Base-by-base conservation (phyloP, 345 rosid species). In the Acer yangbiense region DNA sequence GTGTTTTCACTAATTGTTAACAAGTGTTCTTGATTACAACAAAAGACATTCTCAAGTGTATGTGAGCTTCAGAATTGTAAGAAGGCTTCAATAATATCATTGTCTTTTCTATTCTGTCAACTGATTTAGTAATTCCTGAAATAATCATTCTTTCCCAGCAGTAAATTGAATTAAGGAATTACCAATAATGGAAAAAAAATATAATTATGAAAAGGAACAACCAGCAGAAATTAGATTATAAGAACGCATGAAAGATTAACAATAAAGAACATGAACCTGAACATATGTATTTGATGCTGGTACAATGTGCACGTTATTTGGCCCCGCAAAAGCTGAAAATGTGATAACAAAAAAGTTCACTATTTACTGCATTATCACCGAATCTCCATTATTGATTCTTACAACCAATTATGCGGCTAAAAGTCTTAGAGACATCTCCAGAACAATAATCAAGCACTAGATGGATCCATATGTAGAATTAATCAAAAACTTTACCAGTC, bases 201-300 rank as follows among this genome's bases (percentile, higher is more conserved):
- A n/a, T n/a, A n/a, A n/a, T n/a, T n/a, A n/a, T n/a, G n/a, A n/a
- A n/a, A n/a, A n/a, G n/a, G n/a, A n/a, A n/a, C n/a, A n/a, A n/a
- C n/a, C 68, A 32, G 44, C 52, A 9, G 29, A 64, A 52, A 48
- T 58, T 50, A 20, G 23, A n/a, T 54, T 65, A 54, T 60, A 50
- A 78, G 27, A 61, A 72, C 7, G 60, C 21, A 71, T 12, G 41
- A 78, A 41, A 25, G 67, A n/a, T 66, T 55, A 6, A 25, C 7
- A 68, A 74, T 69, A n/a, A 61, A 73, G 76, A 18, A 54, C 8
- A 74, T 57, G 48, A 77, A 94, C 98, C 98, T 91, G 95, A 84
- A 95, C 87, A 74, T 95, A 95, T 78, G 86, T 83, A 79, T 91
- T 90, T 44, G 98, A 97, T 76, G 95, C 93, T 76, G 95, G 93